phyloP scores from a whole-genome alignment of 192 early-diverging fungal genomes.

The Entophlyctis helioformis region DNA sequence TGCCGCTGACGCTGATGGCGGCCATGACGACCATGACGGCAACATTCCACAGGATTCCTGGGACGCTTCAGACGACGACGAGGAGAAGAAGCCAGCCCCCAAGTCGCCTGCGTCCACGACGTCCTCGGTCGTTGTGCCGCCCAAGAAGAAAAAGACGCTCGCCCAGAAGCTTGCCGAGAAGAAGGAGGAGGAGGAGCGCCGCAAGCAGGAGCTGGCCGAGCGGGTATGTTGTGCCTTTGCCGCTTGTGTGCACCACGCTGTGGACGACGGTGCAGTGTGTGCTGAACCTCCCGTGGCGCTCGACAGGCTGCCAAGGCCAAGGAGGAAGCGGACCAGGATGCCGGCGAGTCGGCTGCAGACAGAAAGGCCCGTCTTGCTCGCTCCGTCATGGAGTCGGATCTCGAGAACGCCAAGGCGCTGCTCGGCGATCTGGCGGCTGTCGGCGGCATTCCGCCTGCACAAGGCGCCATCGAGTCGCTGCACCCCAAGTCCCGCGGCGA shows the following conservation, averaged over 20 bases:
- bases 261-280: too few species aligned
- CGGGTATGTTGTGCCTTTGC: too few species aligned
- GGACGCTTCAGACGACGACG: conserved; percentile 30
- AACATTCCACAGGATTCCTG: conserved; percentile 6
- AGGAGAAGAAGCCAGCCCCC: conserved; percentile 12
- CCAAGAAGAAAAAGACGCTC: conserved; percentile 34
- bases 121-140: conserved; percentile 5
- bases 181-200: conserved; percentile 29
- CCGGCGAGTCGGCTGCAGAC: conserved; percentile 29
- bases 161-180: conserved; percentile 20
- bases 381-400: conserved; percentile 25
- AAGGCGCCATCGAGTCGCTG: conserved; percentile 33
- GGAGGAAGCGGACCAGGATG: conserved; percentile 13
- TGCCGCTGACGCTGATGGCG: too few species aligned
- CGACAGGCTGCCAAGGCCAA: too few species aligned
- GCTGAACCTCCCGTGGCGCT: too few species aligned
- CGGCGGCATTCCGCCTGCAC: conserved; percentile 6
- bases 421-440: conserved; percentile 22
- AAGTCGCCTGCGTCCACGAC: not conserved
- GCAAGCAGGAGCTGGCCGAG: too few species aligned
- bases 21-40: too few species aligned
- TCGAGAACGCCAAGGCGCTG: conserved; percentile 37
- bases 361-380: conserved; percentile 21
- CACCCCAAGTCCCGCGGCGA: conserved; percentile 25
- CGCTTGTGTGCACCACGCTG: too few species aligned